Conservation (phyloP, 768 basidiomycete genomes). For the Tylopilus cervinicoccineus region DNA sequence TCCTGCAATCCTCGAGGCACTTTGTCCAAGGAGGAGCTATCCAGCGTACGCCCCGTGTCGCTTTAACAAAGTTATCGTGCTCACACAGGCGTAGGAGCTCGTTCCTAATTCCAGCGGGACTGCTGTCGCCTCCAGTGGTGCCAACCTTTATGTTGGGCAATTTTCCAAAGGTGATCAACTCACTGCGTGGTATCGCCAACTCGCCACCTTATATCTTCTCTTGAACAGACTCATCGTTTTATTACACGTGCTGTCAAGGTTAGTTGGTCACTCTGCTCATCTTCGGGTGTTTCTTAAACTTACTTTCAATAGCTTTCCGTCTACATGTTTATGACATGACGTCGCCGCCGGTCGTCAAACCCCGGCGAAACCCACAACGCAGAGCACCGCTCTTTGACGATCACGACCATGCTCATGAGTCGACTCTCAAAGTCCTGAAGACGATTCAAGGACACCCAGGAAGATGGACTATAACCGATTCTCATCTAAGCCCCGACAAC, state of each 20-base stretch:
- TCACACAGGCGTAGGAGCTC: constrained; percentile 46
- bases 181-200: not conserved
- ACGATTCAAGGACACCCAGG: constrained; percentile 74
- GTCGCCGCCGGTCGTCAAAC: constrained; percentile 35
- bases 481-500: constrained; percentile 85
- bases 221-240: constrained; percentile 78
- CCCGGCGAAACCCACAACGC: constrained; percentile 12
- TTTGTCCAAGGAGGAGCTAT: constrained; percentile 48
- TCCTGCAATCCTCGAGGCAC: constrained; percentile 32
- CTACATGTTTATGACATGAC: constrained; percentile 85
- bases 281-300: not conserved
- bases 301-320: constrained; percentile 61
- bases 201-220: constrained; percentile 1
- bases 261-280: constrained; percentile 1
- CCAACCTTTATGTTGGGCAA: constrained; percentile 83
- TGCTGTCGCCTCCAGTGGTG: constrained; percentile 65
- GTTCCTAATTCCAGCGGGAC: constrained; percentile 80
- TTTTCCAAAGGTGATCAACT: constrained; percentile 60
- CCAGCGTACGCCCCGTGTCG: constrained; percentile 41
- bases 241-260: constrained; percentile 91
- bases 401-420: constrained; percentile 40
- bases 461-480: constrained; percentile 94
- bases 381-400: constrained; percentile 21
- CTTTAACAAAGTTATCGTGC: not conserved
- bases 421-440: constrained; percentile 49